phyloP scores from a whole-genome alignment of 164 flowering plant species.

The Litsea cubeba region DNA sequence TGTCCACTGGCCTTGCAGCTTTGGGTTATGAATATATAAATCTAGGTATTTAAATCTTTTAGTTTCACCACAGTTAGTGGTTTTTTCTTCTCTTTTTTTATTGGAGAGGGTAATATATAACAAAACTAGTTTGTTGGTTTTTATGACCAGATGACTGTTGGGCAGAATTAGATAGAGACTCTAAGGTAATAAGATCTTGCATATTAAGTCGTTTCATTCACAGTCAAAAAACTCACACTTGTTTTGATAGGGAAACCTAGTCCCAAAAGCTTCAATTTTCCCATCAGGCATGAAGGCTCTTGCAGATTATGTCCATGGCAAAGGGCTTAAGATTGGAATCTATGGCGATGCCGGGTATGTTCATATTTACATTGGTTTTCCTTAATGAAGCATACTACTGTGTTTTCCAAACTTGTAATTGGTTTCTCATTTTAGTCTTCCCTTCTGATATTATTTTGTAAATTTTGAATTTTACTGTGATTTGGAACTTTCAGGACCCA shows the following conservation, averaged over 20 bases:
- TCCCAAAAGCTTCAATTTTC: conserved; percentile 44
- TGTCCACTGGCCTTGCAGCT: conserved; percentile 35
- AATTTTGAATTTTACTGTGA: neutral
- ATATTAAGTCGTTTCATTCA: too few relatives aligned
- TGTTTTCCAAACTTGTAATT: neutral
- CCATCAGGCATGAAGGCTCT: conserved; percentile 66
- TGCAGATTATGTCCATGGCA: conserved; percentile 65
- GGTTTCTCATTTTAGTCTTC: neutral
- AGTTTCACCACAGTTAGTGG: neutral
- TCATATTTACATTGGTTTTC: neutral
- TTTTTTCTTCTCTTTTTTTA: neutral
- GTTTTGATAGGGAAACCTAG: conserved; percentile 45
- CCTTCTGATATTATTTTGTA: neutral
- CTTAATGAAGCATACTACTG: neutral
- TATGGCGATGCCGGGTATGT: conserved; percentile 63
- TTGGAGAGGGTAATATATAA: neutral
- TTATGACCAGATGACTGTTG: conserved; percentile 56
- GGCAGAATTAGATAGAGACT: conserved; percentile 53
- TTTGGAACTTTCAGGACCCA: conserved; percentile 23
- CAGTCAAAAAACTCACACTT: neutral
- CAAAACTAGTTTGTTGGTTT: neutral
- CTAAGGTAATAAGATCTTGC: conserved; percentile 31
- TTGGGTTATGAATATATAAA: conserved; percentile 35
- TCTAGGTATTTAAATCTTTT: conserved; percentile 20
- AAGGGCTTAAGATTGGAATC: conserved; percentile 65